Evolutionary conservation across 2,329 filamentous ascomycete genomes (phyloP).

Genomic region (Epicoccum sorghinum): DNA sequence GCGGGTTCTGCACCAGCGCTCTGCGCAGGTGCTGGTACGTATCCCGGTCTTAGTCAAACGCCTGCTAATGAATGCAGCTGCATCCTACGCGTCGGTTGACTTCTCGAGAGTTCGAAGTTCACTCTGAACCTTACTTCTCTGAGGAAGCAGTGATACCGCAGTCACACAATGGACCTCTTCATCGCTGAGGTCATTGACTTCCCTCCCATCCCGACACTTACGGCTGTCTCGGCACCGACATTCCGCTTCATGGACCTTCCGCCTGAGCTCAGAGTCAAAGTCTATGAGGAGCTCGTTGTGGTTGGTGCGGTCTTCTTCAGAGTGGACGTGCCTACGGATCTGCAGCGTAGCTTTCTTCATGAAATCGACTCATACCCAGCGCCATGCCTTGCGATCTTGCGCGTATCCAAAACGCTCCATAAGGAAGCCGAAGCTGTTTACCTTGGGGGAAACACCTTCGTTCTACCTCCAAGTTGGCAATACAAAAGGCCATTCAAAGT

Average conservation of each 20-base stretch:
- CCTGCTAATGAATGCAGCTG: too few species aligned
- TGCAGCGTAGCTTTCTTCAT: neutral
- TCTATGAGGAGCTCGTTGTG: neutral
- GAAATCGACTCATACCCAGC: neutral
- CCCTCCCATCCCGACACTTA: neutral
- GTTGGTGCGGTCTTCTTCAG: neutral
- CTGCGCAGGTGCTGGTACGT: too few species aligned
- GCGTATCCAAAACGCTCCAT: neutral
- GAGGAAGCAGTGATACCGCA: neutral
- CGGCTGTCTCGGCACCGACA: neutral
- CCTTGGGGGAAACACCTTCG: neutral
- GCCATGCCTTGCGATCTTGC: neutral
- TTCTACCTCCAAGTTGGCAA: neutral
- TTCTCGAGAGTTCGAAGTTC: neutral
- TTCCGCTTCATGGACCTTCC: constrained; percentile 2
- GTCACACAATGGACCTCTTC: neutral
- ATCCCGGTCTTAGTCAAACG: too few species aligned
- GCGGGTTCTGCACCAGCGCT: too few species aligned
- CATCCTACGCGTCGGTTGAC: neutral
- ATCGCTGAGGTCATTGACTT: neutral
- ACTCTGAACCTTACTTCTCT: neutral
- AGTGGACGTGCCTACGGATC: neutral
- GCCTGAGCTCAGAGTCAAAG: neutral
- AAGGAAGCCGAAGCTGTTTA: neutral
- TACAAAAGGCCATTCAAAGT: too few species aligned